Conservation (phyloP, 495 filamentous ascomycete genomes). For the Aspergillus diversus region DNA sequence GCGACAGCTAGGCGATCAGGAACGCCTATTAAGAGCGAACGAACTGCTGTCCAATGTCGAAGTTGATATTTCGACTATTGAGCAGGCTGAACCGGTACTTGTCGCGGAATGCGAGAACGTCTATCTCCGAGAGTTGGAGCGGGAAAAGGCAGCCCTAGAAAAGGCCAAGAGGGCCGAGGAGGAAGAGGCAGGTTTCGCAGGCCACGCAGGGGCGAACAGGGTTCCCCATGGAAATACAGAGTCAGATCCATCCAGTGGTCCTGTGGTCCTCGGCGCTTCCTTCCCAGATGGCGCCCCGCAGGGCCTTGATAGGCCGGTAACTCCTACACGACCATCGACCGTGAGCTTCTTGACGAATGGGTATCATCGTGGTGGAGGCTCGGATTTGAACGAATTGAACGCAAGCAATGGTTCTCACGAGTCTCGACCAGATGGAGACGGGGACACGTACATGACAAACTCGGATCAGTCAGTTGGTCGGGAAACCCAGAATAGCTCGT, state of each 20-base stretch:
- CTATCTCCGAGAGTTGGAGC: constrained; percentile 72
- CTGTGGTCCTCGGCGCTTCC: constrained; percentile 62
- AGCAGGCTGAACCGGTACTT: constrained; percentile 62
- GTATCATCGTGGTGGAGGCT: constrained; percentile 48
- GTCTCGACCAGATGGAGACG: constrained; percentile 61
- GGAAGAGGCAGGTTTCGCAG: constrained; percentile 31
- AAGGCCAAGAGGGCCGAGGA: constrained; percentile 59
- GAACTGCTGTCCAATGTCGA: constrained; percentile 91
- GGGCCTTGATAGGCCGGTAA: constrained; percentile 49
- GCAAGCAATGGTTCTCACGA: constrained; percentile 67
- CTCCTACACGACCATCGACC: constrained; percentile 50
- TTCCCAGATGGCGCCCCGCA: constrained; percentile 48
- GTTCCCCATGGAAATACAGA: constrained; percentile 50
- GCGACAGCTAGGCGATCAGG: constrained; percentile 71
- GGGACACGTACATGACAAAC: constrained; percentile 55
- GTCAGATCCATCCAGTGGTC: constrained; percentile 55
- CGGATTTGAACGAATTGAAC: constrained; percentile 48
- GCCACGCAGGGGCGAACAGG: constrained; percentile 33
- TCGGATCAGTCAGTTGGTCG: constrained; percentile 46
- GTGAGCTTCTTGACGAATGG: constrained; percentile 58
- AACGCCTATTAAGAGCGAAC: constrained; percentile 79
- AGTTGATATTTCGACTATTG: constrained; percentile 78
- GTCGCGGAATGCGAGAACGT: constrained; percentile 72
- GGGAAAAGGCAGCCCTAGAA: constrained; percentile 67
- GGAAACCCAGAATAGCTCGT: constrained; percentile 52